A percentile compares a stretch with the other conserved stretches of the same genome.
phyloP scores from a whole-genome alignment of 2,329 filamentous ascomycete genomes.

The Scedosporium aurantiacum region DNA sequence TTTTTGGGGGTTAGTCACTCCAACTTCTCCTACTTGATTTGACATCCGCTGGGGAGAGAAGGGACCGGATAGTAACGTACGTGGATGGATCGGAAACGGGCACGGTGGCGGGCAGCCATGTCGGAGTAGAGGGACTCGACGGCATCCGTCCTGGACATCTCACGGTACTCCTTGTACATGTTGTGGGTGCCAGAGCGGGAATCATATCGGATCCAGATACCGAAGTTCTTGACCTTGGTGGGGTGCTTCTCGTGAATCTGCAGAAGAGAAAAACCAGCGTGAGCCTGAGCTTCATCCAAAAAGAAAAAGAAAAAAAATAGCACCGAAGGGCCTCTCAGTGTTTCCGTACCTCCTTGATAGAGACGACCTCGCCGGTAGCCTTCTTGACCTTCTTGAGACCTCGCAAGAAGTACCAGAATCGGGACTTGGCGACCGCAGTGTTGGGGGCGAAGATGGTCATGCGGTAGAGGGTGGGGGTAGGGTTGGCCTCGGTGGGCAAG shows the following conservation, averaged over 20 bases:
- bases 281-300: neutral
- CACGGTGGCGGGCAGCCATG: slow-evolving; percentile 95
- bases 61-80: slow-evolving; percentile 48
- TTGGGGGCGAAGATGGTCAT: slow-evolving; percentile 99
- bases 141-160: slow-evolving; percentile 91
- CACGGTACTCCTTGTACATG: slow-evolving; percentile 99
- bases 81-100: slow-evolving; percentile 96
- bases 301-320: slow-evolving; percentile 1
- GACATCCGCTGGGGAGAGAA: neutral
- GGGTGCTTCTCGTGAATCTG: slow-evolving; percentile 98
- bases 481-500: slow-evolving; percentile 94
- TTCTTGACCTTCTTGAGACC: slow-evolving; percentile 99
- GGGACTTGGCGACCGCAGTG: slow-evolving; percentile 95
- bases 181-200: slow-evolving; percentile 99
- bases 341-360: slow-evolving; percentile 77
- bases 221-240: slow-evolving; percentile 99
- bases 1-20: neutral
- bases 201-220: slow-evolving; percentile 99
- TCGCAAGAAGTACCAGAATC: slow-evolving; percentile 99
- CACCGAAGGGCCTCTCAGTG: neutral
- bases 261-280: neutral
- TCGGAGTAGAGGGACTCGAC: slow-evolving; percentile 98
- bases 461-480: slow-evolving; percentile 96
- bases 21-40: neutral
- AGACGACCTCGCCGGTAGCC: slow-evolving; percentile 98